phyloP scores from a whole-genome alignment of 2,329 filamentous ascomycete genomes.

The Drechslerella coelobrocha region DNA sequence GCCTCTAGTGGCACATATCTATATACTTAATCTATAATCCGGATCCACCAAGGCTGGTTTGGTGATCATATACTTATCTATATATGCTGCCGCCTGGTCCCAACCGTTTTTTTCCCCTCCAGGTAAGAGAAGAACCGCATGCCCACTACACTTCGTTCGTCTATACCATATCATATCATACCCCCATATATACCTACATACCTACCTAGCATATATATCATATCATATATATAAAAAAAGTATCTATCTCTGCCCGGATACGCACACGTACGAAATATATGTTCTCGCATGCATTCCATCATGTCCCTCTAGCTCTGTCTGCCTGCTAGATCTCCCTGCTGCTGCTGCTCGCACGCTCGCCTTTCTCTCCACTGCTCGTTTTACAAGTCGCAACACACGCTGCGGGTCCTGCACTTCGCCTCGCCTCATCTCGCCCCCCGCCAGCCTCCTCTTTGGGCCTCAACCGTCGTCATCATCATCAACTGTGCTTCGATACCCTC shows the following conservation, averaged over 20 bases:
- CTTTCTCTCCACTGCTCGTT: not conserved
- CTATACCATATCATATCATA: too few relatives aligned
- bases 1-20: constrained; percentile 10
- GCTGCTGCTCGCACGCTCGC: not conserved
- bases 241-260: too few relatives aligned
- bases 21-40: constrained; percentile 12
- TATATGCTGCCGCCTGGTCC: constrained; percentile 42
- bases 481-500: not conserved
- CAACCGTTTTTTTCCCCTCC: constrained; percentile 26
- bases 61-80: constrained; percentile 19
- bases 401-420: not conserved
- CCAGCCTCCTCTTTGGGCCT: constrained; percentile 8
- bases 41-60: constrained; percentile 25
- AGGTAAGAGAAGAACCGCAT: constrained; percentile 35
- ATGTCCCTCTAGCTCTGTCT: not conserved
- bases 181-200: constrained; percentile 17
- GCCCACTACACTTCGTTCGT: too few relatives aligned
- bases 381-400: constrained; percentile 1
- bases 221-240: not conserved
- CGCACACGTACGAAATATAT: not conserved
- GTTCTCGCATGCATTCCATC: not conserved
- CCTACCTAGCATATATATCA: not conserved
- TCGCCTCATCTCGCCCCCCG: constrained; percentile 9
- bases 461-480: constrained; percentile 8
- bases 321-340: not conserved